phyloP scores from a whole-genome alignment of 768 basidiomycete genomes.

The Mycena amicta region DNA sequence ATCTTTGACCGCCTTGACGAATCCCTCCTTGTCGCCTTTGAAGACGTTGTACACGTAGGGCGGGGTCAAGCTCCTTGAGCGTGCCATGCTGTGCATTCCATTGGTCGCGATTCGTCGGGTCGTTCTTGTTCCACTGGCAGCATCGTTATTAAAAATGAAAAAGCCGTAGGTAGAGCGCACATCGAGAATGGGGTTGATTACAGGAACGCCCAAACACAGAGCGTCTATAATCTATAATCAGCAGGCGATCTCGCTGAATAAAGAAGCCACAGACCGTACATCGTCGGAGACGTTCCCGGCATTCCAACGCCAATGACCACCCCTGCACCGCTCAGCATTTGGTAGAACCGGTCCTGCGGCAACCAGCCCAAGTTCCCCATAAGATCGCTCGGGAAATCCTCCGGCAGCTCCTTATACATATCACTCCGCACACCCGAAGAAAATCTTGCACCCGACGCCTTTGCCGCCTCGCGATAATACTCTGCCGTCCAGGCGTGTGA shows the following conservation, averaged over 20 bases:
- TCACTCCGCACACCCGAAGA: neutral
- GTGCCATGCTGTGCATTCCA: conserved; percentile 37
- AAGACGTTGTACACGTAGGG: conserved; percentile 41
- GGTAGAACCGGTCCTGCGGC: conserved; percentile 8
- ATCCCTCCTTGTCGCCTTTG: conserved; percentile 29
- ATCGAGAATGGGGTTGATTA: conserved; percentile 35
- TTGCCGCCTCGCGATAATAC: conserved; percentile 1
- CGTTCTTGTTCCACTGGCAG: conserved; percentile 28
- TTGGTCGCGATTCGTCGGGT: conserved; percentile 30
- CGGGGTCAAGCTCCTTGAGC: conserved; percentile 30
- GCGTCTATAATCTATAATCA: conserved; percentile 24
- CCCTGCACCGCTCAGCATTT: neutral
- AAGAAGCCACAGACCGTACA: neutral
- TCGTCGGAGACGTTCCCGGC: neutral
- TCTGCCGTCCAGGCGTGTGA: conserved; percentile 2
- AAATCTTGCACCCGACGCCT: neutral
- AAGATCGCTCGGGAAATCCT: conserved; percentile 1
- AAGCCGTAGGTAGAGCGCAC: neutral
- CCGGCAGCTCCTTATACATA: neutral
- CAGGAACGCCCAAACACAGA: conserved; percentile 38
- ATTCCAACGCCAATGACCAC: conserved; percentile 8
- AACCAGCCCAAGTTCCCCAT: conserved; percentile 6
- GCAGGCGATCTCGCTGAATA: conserved; percentile 2
- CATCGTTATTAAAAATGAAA: conserved; percentile 3
- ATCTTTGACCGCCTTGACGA: conserved; percentile 29